Conservation (phyloP, 2,329 filamentous ascomycete species). For the Penicillium sp. region DNA sequence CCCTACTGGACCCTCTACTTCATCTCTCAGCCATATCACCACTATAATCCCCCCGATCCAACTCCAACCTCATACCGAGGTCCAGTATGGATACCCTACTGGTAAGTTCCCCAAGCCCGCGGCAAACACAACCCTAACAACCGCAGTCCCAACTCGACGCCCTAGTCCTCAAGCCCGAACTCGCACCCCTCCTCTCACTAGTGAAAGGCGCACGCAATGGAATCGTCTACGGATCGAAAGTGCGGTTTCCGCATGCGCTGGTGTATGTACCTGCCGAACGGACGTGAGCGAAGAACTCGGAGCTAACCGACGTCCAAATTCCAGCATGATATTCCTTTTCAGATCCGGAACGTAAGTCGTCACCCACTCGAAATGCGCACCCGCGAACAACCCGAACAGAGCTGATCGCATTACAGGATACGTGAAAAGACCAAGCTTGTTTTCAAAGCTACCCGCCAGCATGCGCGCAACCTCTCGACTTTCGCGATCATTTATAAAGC, state of each 20-base stretch:
- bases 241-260: constrained; percentile 95
- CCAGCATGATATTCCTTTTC: constrained; percentile 94
- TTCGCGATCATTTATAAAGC: constrained; percentile 92
- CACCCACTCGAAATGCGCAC: constrained; percentile 22
- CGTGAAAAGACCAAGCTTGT: constrained; percentile 77
- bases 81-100: constrained; percentile 39
- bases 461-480: constrained; percentile 86
- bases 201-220: constrained; percentile 96
- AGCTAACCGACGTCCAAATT: constrained; percentile 16
- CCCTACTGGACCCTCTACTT: constrained; percentile 1
- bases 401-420: constrained; percentile 49
- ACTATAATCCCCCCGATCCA: constrained; percentile 15
- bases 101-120: constrained; percentile 22
- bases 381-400: constrained; percentile 6
- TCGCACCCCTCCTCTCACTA: constrained; percentile 81
- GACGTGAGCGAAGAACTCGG: neutral
- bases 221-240: constrained; percentile 93
- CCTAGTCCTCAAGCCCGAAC: constrained; percentile 77
- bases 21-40: constrained; percentile 9
- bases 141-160: constrained; percentile 69
- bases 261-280: constrained; percentile 57
- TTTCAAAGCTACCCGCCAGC: constrained; percentile 81
- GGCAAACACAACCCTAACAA: constrained; percentile 7
- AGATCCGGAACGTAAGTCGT: constrained; percentile 75
- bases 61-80: constrained; percentile 30